A percentile compares a stretch with the other conserved stretches of the same genome.
Conservation (phyloP, 805 yeast species). For the Metschnikowia arizonensis region DNA sequence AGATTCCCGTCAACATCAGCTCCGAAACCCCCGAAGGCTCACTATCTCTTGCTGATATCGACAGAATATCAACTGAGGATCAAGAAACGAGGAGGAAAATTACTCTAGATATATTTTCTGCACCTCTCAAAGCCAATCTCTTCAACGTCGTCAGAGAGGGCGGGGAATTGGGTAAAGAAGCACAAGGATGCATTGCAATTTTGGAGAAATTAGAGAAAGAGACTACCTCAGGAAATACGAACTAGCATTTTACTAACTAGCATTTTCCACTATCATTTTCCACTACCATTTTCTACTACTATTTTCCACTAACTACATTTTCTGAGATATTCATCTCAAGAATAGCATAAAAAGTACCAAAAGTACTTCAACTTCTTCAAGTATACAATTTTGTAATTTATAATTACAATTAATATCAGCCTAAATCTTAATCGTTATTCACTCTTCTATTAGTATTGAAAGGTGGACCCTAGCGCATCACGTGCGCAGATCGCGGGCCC, state of each 20-base stretch:
- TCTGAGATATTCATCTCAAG: neutral
- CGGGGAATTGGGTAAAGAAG: conserved; percentile 62
- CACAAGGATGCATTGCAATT: conserved; percentile 24
- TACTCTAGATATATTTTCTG: conserved; percentile 49
- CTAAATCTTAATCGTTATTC: neutral
- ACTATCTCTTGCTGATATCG: conserved; percentile 36
- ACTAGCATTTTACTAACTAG: neutral
- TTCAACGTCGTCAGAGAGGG: conserved; percentile 58
- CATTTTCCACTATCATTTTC: no score
- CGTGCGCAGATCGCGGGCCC: conserved; percentile 1
- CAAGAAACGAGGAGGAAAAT: conserved; percentile 49
- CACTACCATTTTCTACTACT: no score
- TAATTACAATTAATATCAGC: neutral
- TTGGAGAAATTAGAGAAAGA: conserved; percentile 11
- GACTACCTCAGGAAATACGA: neutral
- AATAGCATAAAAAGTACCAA: neutral
- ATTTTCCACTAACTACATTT: no score
- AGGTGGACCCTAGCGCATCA: neutral
- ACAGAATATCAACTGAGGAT: conserved; percentile 57
- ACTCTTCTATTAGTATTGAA: neutral
- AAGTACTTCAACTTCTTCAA: neutral
- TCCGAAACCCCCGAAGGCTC: conserved; percentile 20
- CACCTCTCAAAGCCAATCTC: conserved; percentile 49
- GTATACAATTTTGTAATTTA: no score
- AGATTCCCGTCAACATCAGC: conserved; percentile 19